A percentile compares a stretch with the other conserved stretches of the same genome.
phyloP scores from a whole-genome alignment of 129 eudicot species.

The Helianthus tuberosus region DNA sequence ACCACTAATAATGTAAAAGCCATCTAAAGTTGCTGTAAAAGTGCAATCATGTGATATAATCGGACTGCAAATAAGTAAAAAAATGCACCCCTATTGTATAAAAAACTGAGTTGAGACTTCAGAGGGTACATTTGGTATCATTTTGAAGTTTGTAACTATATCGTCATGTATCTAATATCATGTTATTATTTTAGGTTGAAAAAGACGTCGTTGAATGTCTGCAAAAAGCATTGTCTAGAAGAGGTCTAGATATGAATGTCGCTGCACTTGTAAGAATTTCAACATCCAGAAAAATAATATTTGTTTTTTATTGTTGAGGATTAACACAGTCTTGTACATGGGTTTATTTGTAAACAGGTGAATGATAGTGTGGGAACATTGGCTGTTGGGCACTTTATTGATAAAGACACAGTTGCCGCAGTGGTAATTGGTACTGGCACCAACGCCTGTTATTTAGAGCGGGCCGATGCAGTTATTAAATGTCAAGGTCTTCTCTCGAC shows the following conservation, averaged over 20 bases:
- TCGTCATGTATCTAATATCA: neutral
- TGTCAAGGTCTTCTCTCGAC: constrained; percentile 87
- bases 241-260: constrained; percentile 79
- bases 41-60: neutral
- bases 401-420: constrained; percentile 92
- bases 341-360: constrained; percentile 48
- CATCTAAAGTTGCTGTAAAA: neutral
- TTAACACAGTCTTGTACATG: neutral
- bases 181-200: constrained; percentile 59
- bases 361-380: constrained; percentile 95
- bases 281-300: neutral
- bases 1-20: neutral
- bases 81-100: neutral
- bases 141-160: neutral
- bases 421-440: constrained; percentile 96
- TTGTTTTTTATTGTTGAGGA: neutral
- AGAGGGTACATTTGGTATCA: neutral
- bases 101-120: neutral
- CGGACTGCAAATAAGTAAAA: neutral
- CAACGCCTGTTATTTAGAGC: constrained; percentile 90
- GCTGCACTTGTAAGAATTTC: constrained; percentile 72
- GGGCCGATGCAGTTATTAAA: constrained; percentile 94
- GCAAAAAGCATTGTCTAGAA: constrained; percentile 66
- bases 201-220: constrained; percentile 70
- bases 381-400: constrained; percentile 88